Evolutionary conservation across 805 yeast genomes (phyloP).

Genomic region (Komagataella mondaviorum): DNA sequence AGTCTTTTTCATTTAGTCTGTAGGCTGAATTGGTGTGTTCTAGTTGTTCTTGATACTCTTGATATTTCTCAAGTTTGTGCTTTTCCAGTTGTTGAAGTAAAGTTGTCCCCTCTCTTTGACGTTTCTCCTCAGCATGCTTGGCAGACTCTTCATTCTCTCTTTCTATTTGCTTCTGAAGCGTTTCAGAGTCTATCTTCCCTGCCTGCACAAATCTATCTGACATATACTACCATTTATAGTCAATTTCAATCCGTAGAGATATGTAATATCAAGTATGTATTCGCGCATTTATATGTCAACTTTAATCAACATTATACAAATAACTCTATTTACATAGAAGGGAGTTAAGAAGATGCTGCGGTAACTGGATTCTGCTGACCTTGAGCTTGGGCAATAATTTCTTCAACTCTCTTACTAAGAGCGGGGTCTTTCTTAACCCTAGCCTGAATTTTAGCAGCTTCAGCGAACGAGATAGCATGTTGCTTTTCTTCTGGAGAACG

Average conservation of each 20-base stretch:
- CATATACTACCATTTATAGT: background rate
- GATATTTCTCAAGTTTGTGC: constrained; percentile 1
- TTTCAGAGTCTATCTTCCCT: constrained; percentile 3
- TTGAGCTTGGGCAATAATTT: constrained; percentile 22
- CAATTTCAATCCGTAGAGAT: too few relatives aligned
- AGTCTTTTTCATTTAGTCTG: constrained; percentile 2
- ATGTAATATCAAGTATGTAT: background rate
- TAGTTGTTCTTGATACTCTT: constrained; percentile 2
- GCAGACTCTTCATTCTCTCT: constrained; percentile 2
- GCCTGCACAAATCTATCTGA: constrained; percentile 3
- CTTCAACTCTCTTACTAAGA: constrained; percentile 47
- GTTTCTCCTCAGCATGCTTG: constrained; percentile 1
- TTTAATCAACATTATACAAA: background rate
- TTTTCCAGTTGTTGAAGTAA: constrained; percentile 4
- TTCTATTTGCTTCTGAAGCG: constrained; percentile 1
- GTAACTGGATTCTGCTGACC: background rate
- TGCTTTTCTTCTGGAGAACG: constrained; percentile 78
- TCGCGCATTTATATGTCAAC: background rate
- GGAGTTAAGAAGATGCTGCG: background rate
- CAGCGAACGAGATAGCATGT: constrained; percentile 84
- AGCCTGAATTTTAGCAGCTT: constrained; percentile 84
- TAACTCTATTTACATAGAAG: background rate
- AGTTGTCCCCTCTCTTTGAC: constrained; percentile 2
- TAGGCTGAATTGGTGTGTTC: constrained; percentile 5
- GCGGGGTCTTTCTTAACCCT: constrained; percentile 60